phyloP scores from a whole-genome alignment of 2,329 filamentous ascomycete species.

The Neonectria punicea region DNA sequence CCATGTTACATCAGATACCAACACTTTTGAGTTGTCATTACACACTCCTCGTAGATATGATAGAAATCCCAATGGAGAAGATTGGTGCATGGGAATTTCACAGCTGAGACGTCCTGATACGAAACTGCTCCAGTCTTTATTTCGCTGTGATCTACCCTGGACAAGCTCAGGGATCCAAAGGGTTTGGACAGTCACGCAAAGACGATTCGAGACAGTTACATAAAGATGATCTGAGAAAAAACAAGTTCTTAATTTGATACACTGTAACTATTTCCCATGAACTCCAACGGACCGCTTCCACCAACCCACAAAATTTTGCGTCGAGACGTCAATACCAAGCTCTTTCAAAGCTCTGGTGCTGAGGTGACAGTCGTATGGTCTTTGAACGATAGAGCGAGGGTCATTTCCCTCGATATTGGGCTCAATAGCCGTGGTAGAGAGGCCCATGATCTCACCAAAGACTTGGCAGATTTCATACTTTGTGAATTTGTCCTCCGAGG shows the following conservation, averaged over 20 bases:
- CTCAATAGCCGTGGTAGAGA: conserved; percentile 75
- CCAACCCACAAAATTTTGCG: conserved; percentile 82
- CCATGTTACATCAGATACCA: not conserved
- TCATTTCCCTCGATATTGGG: conserved; percentile 78
- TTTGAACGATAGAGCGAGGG: conserved; percentile 75
- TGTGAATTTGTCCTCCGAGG: conserved; percentile 84
- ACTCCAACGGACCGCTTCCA: conserved; percentile 67
- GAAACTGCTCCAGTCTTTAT: not conserved
- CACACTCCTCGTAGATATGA: not conserved
- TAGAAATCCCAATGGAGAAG: not conserved
- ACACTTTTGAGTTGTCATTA: not conserved
- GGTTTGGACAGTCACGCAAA: not conserved
- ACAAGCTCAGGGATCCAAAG: not conserved
- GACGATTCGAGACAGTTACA: too few relatives aligned
- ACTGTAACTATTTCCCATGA: not conserved
- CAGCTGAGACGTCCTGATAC: not conserved
- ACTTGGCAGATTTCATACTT: conserved; percentile 89
- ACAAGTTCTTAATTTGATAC: not conserved
- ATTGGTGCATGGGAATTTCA: not conserved
- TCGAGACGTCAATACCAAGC: conserved; percentile 78
- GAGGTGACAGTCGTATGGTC: conserved; percentile 89
- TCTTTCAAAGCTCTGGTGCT: conserved; percentile 79
- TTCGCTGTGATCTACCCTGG: not conserved
- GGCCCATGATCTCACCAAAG: conserved; percentile 82
- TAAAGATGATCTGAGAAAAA: not conserved